Percentiles rank a stretch among this genome's conserved stretches.
Evolutionary conservation across 495 filamentous ascomycete genomes (phyloP).

Genomic region (Daldinia vernicosa): DNA sequence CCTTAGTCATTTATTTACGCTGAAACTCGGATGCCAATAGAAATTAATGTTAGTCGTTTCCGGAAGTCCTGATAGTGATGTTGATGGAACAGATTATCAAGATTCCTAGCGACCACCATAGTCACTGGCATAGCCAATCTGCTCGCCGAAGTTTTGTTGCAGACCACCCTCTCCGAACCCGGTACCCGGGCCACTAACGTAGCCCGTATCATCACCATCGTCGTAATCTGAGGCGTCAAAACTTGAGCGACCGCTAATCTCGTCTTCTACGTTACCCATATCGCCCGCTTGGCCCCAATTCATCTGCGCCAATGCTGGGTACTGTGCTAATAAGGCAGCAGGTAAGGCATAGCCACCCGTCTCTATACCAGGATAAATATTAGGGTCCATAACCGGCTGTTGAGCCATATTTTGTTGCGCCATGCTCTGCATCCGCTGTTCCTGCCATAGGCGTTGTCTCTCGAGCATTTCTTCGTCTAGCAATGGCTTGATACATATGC

Average conservation of each 20-base stretch:
- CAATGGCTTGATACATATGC: conserved; percentile 94
- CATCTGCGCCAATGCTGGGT: conserved; percentile 85
- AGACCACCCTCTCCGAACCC: conserved; percentile 60
- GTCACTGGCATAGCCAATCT: conserved; percentile 62
- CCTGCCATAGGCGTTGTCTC: conserved; percentile 70
- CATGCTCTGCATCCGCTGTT: conserved; percentile 67
- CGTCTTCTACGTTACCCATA: conserved; percentile 72
- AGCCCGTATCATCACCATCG: conserved; percentile 67
- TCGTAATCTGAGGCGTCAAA: conserved; percentile 87
- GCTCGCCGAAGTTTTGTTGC: conserved; percentile 58
- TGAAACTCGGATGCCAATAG: conserved; percentile 9
- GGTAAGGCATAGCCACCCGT: conserved; percentile 75
- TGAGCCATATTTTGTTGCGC: conserved; percentile 59
- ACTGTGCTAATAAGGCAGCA: conserved; percentile 87
- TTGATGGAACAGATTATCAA: neutral
- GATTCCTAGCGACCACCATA: conserved; percentile 54
- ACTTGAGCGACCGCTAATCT: conserved; percentile 82
- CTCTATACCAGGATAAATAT: conserved; percentile 60
- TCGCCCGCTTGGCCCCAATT: conserved; percentile 72
- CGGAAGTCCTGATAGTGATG: conserved; percentile 1
- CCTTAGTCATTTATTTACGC: conserved; percentile 19
- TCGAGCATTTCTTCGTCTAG: conserved; percentile 89
- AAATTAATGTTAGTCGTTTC: conserved; percentile 8
- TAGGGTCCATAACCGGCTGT: conserved; percentile 60
- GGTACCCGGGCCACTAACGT: conserved; percentile 62